Evolutionary conservation across 2,329 filamentous ascomycete genomes (phyloP).

Genomic region (Arthroderma sp.): DNA sequence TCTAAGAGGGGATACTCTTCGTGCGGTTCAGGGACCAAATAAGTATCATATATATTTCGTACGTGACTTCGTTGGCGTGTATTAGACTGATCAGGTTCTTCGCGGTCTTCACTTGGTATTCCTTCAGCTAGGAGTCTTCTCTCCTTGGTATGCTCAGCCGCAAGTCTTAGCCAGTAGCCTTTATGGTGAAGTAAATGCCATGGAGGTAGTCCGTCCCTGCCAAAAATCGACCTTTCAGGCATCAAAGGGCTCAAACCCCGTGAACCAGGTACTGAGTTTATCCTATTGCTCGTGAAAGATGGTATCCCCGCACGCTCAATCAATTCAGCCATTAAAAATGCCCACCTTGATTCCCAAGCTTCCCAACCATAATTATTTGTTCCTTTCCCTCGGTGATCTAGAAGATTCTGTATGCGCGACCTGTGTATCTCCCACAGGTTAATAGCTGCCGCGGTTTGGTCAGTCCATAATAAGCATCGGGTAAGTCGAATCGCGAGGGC

Average conservation of each 20-base stretch:
- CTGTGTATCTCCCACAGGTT: slow-evolving; percentile 70
- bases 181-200: slow-evolving; percentile 49
- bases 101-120: slow-evolving; percentile 47
- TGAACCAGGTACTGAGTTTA: slow-evolving; percentile 3
- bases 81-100: slow-evolving; percentile 41
- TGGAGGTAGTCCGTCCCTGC: slow-evolving; percentile 39
- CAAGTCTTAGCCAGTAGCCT: slow-evolving; percentile 47
- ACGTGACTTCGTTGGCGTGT: slow-evolving; percentile 42
- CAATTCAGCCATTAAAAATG: slow-evolving; percentile 47
- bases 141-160: slow-evolving; percentile 38
- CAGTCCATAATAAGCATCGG: slow-evolving; percentile 68
- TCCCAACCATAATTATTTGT: slow-evolving; percentile 85
- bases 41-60: slow-evolving; percentile 44
- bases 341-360: slow-evolving; percentile 76
- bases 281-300: slow-evolving; percentile 25
- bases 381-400: slow-evolving; percentile 73
- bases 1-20: slow-evolving; percentile 38
- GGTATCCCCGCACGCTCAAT: slow-evolving; percentile 41
- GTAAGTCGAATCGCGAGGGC: slow-evolving; percentile 66
- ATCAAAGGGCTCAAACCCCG: slow-evolving; percentile 28
- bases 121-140: slow-evolving; percentile 40
- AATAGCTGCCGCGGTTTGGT: slow-evolving; percentile 64
- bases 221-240: slow-evolving; percentile 38
- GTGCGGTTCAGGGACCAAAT: slow-evolving; percentile 46
- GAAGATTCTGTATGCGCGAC: slow-evolving; percentile 57